Percentiles rank a stretch among this genome's conserved stretches.
phyloP scores from a whole-genome alignment of 495 filamentous ascomycete species.

The Chaetomium tenue region DNA sequence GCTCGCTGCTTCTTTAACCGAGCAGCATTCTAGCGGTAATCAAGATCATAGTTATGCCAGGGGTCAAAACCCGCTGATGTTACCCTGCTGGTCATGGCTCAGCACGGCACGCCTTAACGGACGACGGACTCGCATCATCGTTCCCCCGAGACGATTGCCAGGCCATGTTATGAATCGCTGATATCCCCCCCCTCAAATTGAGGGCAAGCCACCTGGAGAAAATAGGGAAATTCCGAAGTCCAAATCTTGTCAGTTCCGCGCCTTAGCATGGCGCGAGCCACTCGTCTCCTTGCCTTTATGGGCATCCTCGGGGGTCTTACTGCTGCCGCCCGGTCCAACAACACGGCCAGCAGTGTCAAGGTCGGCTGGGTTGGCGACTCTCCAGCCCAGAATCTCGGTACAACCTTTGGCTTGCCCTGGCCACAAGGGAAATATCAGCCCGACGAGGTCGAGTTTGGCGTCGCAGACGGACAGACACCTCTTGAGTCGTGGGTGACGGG shows the following conservation, averaged over 20 bases:
- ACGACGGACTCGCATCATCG: constrained; percentile 1
- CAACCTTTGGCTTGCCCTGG: constrained; percentile 14
- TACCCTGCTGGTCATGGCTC: background rate
- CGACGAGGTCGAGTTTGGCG: constrained; percentile 9
- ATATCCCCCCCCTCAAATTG: background rate
- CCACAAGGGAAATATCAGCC: constrained; percentile 10
- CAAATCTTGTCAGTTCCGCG: background rate
- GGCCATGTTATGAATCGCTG: background rate
- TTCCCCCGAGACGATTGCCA: background rate
- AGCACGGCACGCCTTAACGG: background rate
- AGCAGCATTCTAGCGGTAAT: background rate
- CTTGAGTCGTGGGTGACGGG: constrained; percentile 8
- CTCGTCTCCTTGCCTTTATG: constrained; percentile 12
- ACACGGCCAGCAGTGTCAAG: constrained; percentile 8
- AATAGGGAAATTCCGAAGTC: background rate
- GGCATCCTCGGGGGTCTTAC: background rate
- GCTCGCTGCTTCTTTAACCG: constrained; percentile 1
- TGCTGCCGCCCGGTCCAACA: constrained; percentile 2
- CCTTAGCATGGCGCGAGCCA: constrained; percentile 8
- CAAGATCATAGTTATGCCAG: background rate
- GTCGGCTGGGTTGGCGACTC: constrained; percentile 8
- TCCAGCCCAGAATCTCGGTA: constrained; percentile 9
- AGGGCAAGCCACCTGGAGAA: background rate
- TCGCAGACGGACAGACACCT: constrained; percentile 1
- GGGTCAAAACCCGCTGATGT: background rate